A percentile compares a stretch with the other conserved stretches of the same genome.
Conservation (phyloP, 192 early-diverging fungal species). For the Coemansia sp. region DNA sequence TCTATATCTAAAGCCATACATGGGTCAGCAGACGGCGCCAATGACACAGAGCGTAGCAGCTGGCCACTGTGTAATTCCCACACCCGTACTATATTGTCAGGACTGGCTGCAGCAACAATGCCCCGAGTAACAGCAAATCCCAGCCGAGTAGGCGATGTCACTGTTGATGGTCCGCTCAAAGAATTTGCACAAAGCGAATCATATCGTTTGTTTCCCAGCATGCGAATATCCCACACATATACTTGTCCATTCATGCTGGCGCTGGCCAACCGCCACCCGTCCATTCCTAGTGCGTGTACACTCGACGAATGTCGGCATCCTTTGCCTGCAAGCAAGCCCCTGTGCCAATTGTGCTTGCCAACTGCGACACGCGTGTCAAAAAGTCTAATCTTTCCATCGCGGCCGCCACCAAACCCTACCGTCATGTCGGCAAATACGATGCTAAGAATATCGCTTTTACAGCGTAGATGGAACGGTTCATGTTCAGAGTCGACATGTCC, state of each 20-base stretch:
- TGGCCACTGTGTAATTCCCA: constrained; percentile 29
- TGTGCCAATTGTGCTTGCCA: constrained; percentile 6
- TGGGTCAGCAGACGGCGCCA: background rate
- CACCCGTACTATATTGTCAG: constrained; percentile 28
- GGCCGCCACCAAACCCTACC: constrained; percentile 34
- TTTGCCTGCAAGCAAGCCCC: constrained; percentile 19
- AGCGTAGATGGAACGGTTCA: background rate
- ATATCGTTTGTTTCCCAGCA: constrained; percentile 10
- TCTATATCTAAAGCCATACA: background rate
- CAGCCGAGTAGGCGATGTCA: constrained; percentile 14
- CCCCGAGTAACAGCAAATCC: constrained; percentile 24
- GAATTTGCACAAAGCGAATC: background rate
- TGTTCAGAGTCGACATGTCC: background rate
- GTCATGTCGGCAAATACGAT: constrained; percentile 16
- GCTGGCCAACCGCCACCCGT: constrained; percentile 26
- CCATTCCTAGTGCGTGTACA: constrained; percentile 27
- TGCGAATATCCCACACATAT: constrained; percentile 37
- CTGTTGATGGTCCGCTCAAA: background rate
- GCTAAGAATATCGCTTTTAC: constrained; percentile 31
- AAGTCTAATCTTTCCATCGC: constrained; percentile 39
- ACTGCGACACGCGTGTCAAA: constrained; percentile 23
- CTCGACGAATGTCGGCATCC: constrained; percentile 16
- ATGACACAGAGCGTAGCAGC: constrained; percentile 9
- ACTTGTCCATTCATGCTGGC: constrained; percentile 37
- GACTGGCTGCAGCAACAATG: constrained; percentile 25